Conservation (phyloP, 2,329 filamentous ascomycete genomes). For the Rugonectria rugulosa region DNA sequence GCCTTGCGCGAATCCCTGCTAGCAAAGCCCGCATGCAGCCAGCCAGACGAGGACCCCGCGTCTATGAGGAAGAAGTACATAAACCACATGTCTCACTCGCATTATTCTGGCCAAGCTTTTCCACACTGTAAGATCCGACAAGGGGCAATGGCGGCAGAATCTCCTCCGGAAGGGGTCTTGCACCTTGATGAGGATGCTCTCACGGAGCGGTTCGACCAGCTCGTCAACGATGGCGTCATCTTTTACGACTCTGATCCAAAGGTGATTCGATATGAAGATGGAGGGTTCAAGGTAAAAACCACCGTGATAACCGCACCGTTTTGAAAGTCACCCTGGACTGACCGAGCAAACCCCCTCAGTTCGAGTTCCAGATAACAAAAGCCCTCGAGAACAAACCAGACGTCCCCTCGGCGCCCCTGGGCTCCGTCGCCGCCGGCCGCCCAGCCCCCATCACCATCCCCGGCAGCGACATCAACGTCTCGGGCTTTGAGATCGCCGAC, state of each 20-base stretch:
- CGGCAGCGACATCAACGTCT: conserved; percentile 52
- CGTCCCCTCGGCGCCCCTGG: conserved; percentile 1
- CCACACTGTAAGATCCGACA: too few relatives aligned
- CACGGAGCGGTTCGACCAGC: conserved; percentile 12
- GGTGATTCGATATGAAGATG: not conserved
- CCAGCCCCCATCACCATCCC: conserved; percentile 15
- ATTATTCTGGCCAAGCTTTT: too few relatives aligned
- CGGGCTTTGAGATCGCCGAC: conserved; percentile 49
- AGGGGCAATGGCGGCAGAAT: too few relatives aligned
- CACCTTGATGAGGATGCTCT: conserved; percentile 2
- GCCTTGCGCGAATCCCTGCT: too few relatives aligned
- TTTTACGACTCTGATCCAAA: conserved; percentile 22
- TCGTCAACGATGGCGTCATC: conserved; percentile 15
- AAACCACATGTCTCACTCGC: too few relatives aligned
- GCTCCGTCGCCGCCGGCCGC: not conserved
- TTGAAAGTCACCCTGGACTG: not conserved
- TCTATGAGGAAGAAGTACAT: too few relatives aligned
- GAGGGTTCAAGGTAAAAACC: conserved; percentile 1
- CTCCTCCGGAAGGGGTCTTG: too few relatives aligned
- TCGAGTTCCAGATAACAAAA: conserved; percentile 25
- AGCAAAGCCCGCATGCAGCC: too few relatives aligned
- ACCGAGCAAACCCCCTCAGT: not conserved
- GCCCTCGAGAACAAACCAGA: conserved; percentile 23
- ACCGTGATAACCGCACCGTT: not conserved
- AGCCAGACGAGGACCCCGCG: too few relatives aligned